Evolutionary conservation across 2,329 filamentous ascomycete species (phyloP).

Genomic region (Fusarium sp.): DNA sequence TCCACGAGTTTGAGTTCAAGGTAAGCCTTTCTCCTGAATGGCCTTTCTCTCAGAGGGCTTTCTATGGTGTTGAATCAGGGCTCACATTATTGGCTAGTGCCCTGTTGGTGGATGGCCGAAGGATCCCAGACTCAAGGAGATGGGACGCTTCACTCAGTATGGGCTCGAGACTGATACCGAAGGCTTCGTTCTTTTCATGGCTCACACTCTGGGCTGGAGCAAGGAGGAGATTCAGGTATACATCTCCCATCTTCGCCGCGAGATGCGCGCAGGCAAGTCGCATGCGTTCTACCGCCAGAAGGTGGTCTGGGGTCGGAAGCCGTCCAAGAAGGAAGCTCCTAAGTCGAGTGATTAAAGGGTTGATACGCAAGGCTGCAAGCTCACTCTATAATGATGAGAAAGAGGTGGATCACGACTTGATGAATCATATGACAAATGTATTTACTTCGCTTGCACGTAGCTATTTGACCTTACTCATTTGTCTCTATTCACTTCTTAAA

Average conservation of each 20-base stretch:
- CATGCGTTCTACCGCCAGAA: background rate
- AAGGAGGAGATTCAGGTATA: background rate
- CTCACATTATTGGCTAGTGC: background rate
- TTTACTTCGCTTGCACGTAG: background rate
- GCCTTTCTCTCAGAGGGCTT: background rate
- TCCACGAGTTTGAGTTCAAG: slow-evolving; percentile 14
- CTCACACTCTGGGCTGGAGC: background rate
- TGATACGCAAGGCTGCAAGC: background rate
- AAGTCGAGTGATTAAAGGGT: background rate
- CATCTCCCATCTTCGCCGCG: background rate
- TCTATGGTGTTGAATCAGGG: too few relatives aligned
- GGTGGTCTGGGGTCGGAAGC: background rate
- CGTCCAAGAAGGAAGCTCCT: background rate
- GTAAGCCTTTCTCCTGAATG: background rate
- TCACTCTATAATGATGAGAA: background rate
- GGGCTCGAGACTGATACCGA: background rate
- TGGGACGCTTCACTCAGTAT: background rate
- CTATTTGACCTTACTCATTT: background rate
- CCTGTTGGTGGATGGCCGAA: background rate
- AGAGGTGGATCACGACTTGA: background rate
- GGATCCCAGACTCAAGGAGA: background rate
- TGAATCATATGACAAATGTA: background rate
- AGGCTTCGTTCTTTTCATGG: background rate
- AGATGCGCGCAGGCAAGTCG: background rate
- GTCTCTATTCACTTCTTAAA: background rate